Evolutionary conservation across 139 green algal species (phyloP), one percentile per base, ranked within the genome.

Genomic region (Parachlorella kessleri): DNA sequence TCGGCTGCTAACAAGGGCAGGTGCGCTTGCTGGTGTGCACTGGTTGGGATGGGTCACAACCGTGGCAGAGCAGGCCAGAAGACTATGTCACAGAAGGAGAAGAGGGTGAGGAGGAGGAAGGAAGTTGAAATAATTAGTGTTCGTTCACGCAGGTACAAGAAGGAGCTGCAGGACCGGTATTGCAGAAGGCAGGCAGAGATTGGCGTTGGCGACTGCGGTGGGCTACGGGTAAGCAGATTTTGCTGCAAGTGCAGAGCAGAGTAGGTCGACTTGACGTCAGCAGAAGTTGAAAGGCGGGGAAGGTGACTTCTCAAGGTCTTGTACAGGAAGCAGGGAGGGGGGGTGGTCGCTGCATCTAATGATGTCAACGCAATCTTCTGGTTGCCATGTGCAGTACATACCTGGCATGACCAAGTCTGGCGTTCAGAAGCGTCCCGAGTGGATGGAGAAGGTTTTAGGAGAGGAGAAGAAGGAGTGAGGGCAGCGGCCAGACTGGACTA

Each of bases 111-210:
- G n/a, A n/a, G n/a, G n/a, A n/a, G n/a, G n/a, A n/a, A n/a, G n/a
- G n/a, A n/a, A n/a, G n/a, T n/a, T n/a, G n/a, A n/a, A n/a, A n/a
- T n/a, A n/a, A n/a, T n/a, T n/a, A n/a, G n/a, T n/a, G n/a, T n/a
- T n/a, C n/a, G n/a, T n/a, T n/a, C n/a, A n/a, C n/a, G 1, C 40
- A 77, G 70, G 59, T 86, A 90, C 83, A 89, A 88, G 54, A 88
- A 78, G 72, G 85, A 81, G 26, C 67, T 94, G 7, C 42, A 81
- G 78, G 83, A 91, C 72, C 91, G 90, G 76, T 94, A 94, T 73
- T 94, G 91, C 84, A 85, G 80, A 35, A 75, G 92, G 36, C 92
- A 95, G 76, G 92, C 92, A 32, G 92, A 94, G 85, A 76, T 94
- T 37, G 92, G 92, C 14, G 77, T 95, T 21, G 92, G 92, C 7